Conservation (phyloP, 2,329 filamentous ascomycete genomes). For the Penicillium sp. region DNA sequence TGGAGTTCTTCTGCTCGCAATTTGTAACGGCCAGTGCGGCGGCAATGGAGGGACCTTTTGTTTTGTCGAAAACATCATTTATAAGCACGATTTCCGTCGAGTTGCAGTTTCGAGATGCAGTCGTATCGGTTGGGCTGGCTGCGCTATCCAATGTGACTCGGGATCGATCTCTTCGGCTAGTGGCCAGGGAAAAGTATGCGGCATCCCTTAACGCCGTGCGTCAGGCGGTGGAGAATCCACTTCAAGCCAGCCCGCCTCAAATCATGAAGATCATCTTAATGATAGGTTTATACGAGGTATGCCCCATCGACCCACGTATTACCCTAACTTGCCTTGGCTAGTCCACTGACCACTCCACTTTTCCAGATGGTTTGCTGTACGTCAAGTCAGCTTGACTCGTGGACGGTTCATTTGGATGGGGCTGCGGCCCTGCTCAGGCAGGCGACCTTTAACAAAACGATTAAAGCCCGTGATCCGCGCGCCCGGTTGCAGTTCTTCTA, state of each 20-base stretch:
- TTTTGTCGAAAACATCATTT: neutral
- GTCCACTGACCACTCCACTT: neutral
- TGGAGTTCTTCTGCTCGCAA: slow-evolving; percentile 24
- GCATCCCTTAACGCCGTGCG: slow-evolving; percentile 15
- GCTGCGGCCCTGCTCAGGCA: slow-evolving; percentile 19
- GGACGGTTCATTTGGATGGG: slow-evolving; percentile 24
- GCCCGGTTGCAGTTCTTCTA: slow-evolving; percentile 17
- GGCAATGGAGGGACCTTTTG: neutral
- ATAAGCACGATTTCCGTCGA: slow-evolving; percentile 8
- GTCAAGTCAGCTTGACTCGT: slow-evolving; percentile 13
- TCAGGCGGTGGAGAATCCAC: slow-evolving; percentile 16
- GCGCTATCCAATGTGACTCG: slow-evolving; percentile 26
- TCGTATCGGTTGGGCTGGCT: slow-evolving; percentile 25
- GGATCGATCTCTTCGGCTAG: slow-evolving; percentile 14
- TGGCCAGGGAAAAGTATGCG: slow-evolving; percentile 24
- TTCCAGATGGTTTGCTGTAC: slow-evolving; percentile 23
- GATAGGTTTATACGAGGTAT: slow-evolving; percentile 25
- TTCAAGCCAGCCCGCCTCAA: slow-evolving; percentile 11
- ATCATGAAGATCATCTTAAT: slow-evolving; percentile 21
- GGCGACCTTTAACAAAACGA: slow-evolving; percentile 1
- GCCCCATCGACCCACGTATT: neutral
- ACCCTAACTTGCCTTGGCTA: neutral
- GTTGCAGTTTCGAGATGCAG: slow-evolving; percentile 20
- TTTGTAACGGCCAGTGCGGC: slow-evolving; percentile 17
- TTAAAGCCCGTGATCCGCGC: slow-evolving; percentile 4